Evolutionary conservation across 371 early-diverging fungal species (phyloP).

Genomic region (Mortierella polycephala): DNA sequence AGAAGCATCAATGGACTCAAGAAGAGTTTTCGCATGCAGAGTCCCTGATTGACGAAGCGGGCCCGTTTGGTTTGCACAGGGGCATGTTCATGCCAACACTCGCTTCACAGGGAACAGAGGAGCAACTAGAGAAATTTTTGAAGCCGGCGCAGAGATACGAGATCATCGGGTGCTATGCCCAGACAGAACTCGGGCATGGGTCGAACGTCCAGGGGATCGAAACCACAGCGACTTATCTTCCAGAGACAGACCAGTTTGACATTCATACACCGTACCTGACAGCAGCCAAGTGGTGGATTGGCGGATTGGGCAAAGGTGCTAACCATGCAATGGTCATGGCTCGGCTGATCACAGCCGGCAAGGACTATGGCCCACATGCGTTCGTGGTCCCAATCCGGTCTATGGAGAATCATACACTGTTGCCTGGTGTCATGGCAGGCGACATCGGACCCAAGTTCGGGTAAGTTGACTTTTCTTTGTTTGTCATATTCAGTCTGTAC

Average conservation of each 20-base stretch:
- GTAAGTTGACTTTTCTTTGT: slow-evolving; percentile 69
- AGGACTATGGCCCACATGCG: slow-evolving; percentile 82
- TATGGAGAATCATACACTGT: slow-evolving; percentile 64
- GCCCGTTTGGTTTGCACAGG: slow-evolving; percentile 59
- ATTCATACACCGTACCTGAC: slow-evolving; percentile 93
- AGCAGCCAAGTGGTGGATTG: slow-evolving; percentile 98
- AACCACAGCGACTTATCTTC: slow-evolving; percentile 92
- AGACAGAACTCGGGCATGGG: slow-evolving; percentile 92
- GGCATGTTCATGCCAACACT: slow-evolving; percentile 81
- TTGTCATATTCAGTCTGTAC: slow-evolving; percentile 67
- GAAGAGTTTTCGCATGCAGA: slow-evolving; percentile 63
- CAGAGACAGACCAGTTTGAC: slow-evolving; percentile 84
- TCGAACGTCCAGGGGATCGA: slow-evolving; percentile 94
- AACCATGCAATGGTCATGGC: slow-evolving; percentile 90
- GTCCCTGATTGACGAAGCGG: slow-evolving; percentile 63
- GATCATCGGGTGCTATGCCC: slow-evolving; percentile 91
- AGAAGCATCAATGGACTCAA: slow-evolving; percentile 60
- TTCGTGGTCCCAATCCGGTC: slow-evolving; percentile 76
- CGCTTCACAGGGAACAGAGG: slow-evolving; percentile 76
- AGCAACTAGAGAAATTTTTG: slow-evolving; percentile 83
- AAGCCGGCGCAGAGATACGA: slow-evolving; percentile 78
- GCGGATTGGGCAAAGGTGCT: slow-evolving; percentile 86
- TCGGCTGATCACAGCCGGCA: slow-evolving; percentile 80
- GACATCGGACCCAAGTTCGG: slow-evolving; percentile 84
- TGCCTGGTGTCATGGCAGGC: slow-evolving; percentile 76